Conservation (phyloP, 139 green algal species). For the Spirogloea muscicola region DNA sequence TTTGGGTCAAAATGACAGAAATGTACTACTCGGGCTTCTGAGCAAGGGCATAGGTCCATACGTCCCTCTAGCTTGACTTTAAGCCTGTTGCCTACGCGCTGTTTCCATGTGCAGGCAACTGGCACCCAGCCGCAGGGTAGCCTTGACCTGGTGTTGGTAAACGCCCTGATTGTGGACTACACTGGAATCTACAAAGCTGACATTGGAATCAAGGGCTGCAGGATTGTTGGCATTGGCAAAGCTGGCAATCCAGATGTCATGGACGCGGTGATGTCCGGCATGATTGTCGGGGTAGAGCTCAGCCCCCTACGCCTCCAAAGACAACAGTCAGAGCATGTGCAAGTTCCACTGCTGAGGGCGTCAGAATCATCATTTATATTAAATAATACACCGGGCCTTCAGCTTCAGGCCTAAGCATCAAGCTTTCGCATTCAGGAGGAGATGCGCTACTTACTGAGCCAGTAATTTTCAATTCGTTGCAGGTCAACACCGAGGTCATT, state of each 20-base stretch:
- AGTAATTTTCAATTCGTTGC: neutral
- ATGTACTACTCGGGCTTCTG: too few relatives aligned
- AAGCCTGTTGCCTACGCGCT: neutral
- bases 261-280: slow-evolving; percentile 47
- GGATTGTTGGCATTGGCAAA: slow-evolving; percentile 53
- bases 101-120: too few relatives aligned
- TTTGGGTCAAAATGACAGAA: too few relatives aligned
- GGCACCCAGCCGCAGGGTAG: too few relatives aligned
- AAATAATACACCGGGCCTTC: too few relatives aligned
- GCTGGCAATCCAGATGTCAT: slow-evolving; percentile 58
- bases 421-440: too few relatives aligned
- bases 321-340: neutral
- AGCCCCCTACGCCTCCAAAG: neutral
- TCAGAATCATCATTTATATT: too few relatives aligned
- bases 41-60: too few relatives aligned
- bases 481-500: slow-evolving; percentile 55
- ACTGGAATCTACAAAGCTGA: slow-evolving; percentile 54
- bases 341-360: too few relatives aligned
- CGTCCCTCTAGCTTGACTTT: too few relatives aligned
- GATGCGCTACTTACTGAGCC: neutral
- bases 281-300: slow-evolving; percentile 49
- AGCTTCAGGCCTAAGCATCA: too few relatives aligned
- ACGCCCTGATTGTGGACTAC: slow-evolving; percentile 56
- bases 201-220: slow-evolving; percentile 48
- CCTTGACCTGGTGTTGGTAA: slow-evolving; percentile 54